These are phyloP conservation scores for Aspergillus floridensis DNA, from an alignment of 2,329 filamentous ascomycete species.

Conservation along the genomic window DNA sequence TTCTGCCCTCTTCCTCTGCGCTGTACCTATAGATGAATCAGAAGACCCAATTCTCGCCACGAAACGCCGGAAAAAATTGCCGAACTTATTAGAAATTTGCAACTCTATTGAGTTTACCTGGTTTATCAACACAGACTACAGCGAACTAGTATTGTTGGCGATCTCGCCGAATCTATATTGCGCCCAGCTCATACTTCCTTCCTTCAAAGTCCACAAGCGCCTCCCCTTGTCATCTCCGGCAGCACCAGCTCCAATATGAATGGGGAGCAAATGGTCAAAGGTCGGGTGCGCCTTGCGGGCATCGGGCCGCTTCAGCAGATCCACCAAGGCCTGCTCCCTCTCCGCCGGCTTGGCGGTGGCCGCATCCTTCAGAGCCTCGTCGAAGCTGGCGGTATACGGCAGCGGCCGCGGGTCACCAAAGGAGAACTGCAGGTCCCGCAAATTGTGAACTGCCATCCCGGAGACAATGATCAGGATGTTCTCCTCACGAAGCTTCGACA, in stretches of 20 bases:
- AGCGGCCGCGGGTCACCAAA: constrained; percentile 48
- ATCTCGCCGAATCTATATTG: constrained; percentile 52
- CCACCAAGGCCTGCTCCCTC: constrained; percentile 45
- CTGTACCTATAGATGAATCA: constrained; percentile 43
- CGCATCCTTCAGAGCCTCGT: constrained; percentile 66
- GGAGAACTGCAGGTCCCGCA: constrained; percentile 54
- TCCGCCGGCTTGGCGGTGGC: constrained; percentile 49
- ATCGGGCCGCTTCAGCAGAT: constrained; percentile 51
- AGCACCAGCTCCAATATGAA: constrained; percentile 58
- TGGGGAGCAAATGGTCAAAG: constrained; percentile 62
- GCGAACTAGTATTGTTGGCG: constrained; percentile 23
- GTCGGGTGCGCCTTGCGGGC: constrained; percentile 62
- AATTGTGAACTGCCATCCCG: constrained; percentile 73
- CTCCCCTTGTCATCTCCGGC: constrained; percentile 49
- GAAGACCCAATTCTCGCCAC: constrained; percentile 15
- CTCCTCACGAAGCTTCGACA: constrained; percentile 64
- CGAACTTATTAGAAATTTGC: neutral
- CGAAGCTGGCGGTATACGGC: constrained; percentile 62
- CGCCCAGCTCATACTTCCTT: constrained; percentile 55
- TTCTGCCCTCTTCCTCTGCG: constrained; percentile 21
- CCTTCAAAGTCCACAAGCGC: constrained; percentile 49
- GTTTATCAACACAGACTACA: constrained; percentile 15
- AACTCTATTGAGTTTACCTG: neutral
- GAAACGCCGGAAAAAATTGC: constrained; percentile 12
- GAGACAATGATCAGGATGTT: constrained; percentile 67